Evolutionary conservation across 148 eudicot genomes (phyloP), one percentile per base, ranked within the genome.

Genomic region (Euryodendron excelsum): DNA sequence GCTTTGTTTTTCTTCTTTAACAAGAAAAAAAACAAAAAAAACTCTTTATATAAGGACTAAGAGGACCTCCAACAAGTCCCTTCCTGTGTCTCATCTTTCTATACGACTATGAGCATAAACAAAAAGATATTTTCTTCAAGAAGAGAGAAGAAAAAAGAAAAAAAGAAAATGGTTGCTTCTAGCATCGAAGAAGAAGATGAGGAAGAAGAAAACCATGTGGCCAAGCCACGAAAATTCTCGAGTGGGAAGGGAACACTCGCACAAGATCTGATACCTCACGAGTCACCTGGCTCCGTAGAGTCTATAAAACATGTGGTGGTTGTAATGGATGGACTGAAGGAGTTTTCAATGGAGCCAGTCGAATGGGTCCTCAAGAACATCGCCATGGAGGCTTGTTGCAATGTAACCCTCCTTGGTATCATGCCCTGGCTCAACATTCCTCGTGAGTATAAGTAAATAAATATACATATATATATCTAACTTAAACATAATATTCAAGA

Each of bases 391-490:
- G 28, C 47, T 45, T 25, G 11, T 28, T 80, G 83, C 78, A 72
- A 3, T 7, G 27, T 84, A 10, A 80, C 76, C 21, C 36, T 84
- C 37, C 78, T 84, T 6, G 81, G 83, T 0, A 58, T 84, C 58
- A 66, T 31, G 68, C 86, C 86, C 0, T 80, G 83, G 83, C 86
- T 80, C 8, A 77, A 77, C 59, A 77, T 84, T 34, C 86, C 86
- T 7, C 56, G 86, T 84, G 37, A 53, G 67, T 73, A 53, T 48
- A 39, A 21, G 37, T 56, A n/a, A 0, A 60, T 60, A 18, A 12
- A 56, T 56, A 3, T 56, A 56, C 6, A n/a, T n/a, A n/a, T n/a
- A n/a, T n/a, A n/a, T n/a, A n/a, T n/a, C n/a, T n/a, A n/a, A n/a
- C n/a, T n/a, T 3, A 13, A 56, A 25, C 5, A n/a, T n/a, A n/a